phyloP scores from a whole-genome alignment of 192 early-diverging fungal genomes.

The Mortierella antarctica region DNA sequence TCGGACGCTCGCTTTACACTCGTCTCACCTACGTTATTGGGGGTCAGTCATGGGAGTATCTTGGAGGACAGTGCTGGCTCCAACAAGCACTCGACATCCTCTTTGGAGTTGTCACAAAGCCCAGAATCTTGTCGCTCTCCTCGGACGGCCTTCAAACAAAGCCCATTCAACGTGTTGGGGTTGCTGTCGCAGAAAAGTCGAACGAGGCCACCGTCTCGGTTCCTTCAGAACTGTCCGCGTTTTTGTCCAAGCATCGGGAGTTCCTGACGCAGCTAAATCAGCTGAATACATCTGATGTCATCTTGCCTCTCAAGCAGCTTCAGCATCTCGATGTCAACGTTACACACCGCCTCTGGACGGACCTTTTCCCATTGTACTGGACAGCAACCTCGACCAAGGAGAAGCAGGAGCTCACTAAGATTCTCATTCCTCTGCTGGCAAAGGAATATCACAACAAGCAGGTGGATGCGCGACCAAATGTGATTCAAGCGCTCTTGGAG shows the following conservation, averaged over 20 bases:
- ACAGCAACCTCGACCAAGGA: slow-evolving; percentile 75
- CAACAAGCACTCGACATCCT: slow-evolving; percentile 92
- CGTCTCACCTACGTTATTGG: slow-evolving; percentile 91
- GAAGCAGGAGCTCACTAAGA: slow-evolving; percentile 86
- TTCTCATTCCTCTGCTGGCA: slow-evolving; percentile 85
- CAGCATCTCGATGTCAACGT: slow-evolving; percentile 74
- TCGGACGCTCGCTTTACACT: slow-evolving; percentile 72
- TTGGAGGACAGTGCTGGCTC: slow-evolving; percentile 90
- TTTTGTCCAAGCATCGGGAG: slow-evolving; percentile 66
- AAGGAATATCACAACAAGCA: slow-evolving; percentile 93
- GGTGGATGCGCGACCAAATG: slow-evolving; percentile 86
- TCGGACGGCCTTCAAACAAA: slow-evolving; percentile 60
- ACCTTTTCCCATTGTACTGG: slow-evolving; percentile 90
- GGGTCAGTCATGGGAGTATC: slow-evolving; percentile 95
- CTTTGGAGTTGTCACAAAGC: slow-evolving; percentile 70
- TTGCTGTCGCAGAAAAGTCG: slow-evolving; percentile 9
- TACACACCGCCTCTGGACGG: slow-evolving; percentile 83
- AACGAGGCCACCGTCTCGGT: slow-evolving; percentile 19
- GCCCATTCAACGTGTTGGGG: slow-evolving; percentile 49
- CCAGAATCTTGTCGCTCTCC: slow-evolving; percentile 45
- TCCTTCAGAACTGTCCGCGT: slow-evolving; percentile 52
- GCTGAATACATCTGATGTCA: slow-evolving; percentile 60
- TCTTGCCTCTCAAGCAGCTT: slow-evolving; percentile 70
- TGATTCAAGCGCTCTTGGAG: slow-evolving; percentile 92
- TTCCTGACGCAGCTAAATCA: slow-evolving; percentile 70